Evolutionary conservation across 2,329 filamentous ascomycete species (phyloP), one percentile per base, ranked within the genome.

Genomic region (Ophiostoma ips): DNA sequence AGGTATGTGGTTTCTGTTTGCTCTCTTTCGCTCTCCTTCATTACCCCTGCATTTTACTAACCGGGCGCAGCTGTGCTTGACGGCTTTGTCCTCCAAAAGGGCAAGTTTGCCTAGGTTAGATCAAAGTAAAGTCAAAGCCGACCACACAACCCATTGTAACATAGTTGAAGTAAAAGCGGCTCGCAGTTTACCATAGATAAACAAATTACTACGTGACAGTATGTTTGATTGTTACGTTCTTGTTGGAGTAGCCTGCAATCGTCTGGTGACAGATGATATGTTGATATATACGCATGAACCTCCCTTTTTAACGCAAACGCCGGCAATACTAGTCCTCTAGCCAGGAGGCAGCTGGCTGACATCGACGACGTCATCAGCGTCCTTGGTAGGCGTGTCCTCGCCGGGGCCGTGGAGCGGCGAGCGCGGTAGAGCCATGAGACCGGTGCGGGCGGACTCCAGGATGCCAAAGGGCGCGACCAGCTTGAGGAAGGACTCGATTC

Each of bases 401-500:
- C 76, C 77, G 21, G 79, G 76, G 52, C 79, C 83, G 55, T 85
- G 79, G 44, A 98, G 78, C 36, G 92, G 92, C 34, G 92, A 95
- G 58, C 92, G 84, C 52, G 92, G 92, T 57, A 98, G 75, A 45
- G 92, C 92, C 90, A 96, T 98, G 52, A 98, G 76, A 65, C 92
- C 92, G 52, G 92, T 96, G 54, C 92, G 81, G 48, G 90, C 88
- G 47, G 89, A 95, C 71, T 98, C 92, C 48, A 98, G 76, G 59
- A 98, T 95, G 62, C 92, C 92, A 64, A 96, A 98, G 12, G 90
- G 90, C 51, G 80, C 76, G 62, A 98, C 82, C 55, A 98, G 77
- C 71, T 96, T 98, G 70, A 98, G 83, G 73, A 95, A 98, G 2
- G 88, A 94, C 68, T 98, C 88, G 63, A 98, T 95, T 68, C 92